Conservation (phyloP, 768 basidiomycete species). For the Tricholoma bakamatsutake region DNA sequence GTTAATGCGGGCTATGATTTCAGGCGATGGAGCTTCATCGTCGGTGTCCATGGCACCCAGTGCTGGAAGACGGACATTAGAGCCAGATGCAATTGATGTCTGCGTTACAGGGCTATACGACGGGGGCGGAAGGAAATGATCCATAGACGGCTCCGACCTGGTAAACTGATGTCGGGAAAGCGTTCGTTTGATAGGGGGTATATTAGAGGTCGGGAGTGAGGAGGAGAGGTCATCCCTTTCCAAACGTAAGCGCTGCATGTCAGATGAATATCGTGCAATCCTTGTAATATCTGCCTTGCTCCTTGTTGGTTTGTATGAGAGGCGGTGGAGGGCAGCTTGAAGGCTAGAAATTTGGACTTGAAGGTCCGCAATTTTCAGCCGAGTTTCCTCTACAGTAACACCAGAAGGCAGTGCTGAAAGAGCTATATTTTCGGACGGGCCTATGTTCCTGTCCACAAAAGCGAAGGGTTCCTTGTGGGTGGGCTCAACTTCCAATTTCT, state of each 20-base stretch:
- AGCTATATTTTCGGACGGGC: not conserved
- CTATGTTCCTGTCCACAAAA: conserved; percentile 14
- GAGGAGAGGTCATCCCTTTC: conserved; percentile 11
- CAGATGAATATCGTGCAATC: not conserved
- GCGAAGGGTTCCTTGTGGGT: conserved; percentile 21
- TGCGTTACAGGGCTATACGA: not conserved
- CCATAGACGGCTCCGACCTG: not conserved
- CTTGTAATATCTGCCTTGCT: conserved; percentile 11
- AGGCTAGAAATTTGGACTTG: conserved; percentile 7
- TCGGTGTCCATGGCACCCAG: conserved; percentile 4
- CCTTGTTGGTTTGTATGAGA: conserved; percentile 9
- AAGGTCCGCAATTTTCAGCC: conserved; percentile 11
- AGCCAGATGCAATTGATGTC: conserved; percentile 13
- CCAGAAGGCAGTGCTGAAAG: not conserved
- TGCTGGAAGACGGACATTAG: conserved; percentile 8
- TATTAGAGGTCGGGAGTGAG: conserved; percentile 6
- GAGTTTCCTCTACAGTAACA: conserved; percentile 12
- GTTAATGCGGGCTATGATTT: conserved; percentile 6
- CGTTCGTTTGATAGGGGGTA: conserved; percentile 7
- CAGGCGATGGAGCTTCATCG: conserved; percentile 10
- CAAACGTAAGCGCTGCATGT: conserved; percentile 8
- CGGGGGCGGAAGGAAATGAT: not conserved
- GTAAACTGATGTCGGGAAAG: not conserved
- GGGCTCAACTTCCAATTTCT: conserved; percentile 25
- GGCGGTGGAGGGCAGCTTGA: conserved; percentile 8